Evolutionary conservation across 805 yeast genomes (phyloP).

Genomic region (Hanseniaspora valbyensis): DNA sequence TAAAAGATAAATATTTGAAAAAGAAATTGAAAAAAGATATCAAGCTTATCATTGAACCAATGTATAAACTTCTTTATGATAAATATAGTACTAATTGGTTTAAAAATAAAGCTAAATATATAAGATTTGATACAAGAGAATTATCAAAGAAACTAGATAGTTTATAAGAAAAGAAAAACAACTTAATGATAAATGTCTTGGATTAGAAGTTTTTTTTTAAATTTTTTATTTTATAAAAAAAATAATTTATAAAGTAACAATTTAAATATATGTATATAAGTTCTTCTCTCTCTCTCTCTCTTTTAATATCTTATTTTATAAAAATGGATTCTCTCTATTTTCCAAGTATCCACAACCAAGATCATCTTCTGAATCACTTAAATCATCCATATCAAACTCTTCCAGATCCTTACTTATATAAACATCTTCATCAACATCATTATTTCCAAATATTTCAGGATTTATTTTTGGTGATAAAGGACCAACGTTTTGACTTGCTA

Average conservation of each 20-base stretch:
- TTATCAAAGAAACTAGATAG: constrained; percentile 24
- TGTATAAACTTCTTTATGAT: constrained; percentile 75
- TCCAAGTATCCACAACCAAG: constrained; percentile 7
- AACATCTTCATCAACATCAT: not conserved
- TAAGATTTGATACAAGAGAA: constrained; percentile 29
- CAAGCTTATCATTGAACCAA: constrained; percentile 58
- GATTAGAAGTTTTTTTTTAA: not conserved
- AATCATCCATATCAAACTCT: constrained; percentile 16
- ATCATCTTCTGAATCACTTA: constrained; percentile 13
- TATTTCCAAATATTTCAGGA: constrained; percentile 1
- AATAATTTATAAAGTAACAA: no score
- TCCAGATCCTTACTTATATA: constrained; percentile 13
- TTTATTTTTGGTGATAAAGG: constrained; percentile 9
- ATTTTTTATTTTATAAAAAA: not conserved
- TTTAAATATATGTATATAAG: not conserved
- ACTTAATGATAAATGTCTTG: not conserved
- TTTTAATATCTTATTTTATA: not conserved
- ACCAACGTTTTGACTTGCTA: constrained; percentile 8
- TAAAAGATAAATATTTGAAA: constrained; percentile 57
- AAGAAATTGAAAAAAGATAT: constrained; percentile 59
- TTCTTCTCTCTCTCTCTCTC: not conserved
- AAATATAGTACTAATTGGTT: constrained; percentile 34
- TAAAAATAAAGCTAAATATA: constrained; percentile 30
- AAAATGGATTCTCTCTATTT: constrained; percentile 9
- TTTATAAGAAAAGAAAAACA: constrained; percentile 22